Percentiles rank a stretch among this genome's conserved stretches.
Evolutionary conservation across 139 green algal species (phyloP).

Genomic region (Micractinium sp.): DNA sequence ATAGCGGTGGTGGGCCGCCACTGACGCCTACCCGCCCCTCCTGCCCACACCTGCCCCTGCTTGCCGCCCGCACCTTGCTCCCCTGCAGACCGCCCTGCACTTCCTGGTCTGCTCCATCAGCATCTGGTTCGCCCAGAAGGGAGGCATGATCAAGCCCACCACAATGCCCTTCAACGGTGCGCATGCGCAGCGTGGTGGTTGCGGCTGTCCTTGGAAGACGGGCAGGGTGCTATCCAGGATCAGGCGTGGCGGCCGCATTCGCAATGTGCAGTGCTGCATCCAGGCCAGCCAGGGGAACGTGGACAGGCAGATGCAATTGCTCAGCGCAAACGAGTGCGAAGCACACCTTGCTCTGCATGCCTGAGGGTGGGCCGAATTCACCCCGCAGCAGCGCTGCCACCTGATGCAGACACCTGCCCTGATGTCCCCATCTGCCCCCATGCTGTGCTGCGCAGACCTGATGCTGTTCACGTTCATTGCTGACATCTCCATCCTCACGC

Average conservation of each 20-base stretch:
- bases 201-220: not conserved
- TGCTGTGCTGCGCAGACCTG: conserved; percentile 50
- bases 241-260: not conserved
- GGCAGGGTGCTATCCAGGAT: not conserved
- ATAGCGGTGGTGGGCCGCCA: not conserved
- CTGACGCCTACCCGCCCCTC: not conserved
- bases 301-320: too few relatives aligned
- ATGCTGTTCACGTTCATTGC: conserved; percentile 63
- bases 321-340: not conserved
- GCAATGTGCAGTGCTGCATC: not conserved
- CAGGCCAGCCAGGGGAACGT: not conserved
- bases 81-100: conserved; percentile 64
- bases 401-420: not conserved
- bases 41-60: not conserved
- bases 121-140: conserved; percentile 43
- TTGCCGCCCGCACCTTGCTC: not conserved
- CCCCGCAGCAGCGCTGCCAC: too few relatives aligned
- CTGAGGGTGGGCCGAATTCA: too few relatives aligned
- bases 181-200: not conserved
- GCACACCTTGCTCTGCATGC: too few relatives aligned
- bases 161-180: conserved; percentile 41
- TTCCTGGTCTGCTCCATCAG: conserved; percentile 60
- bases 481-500: conserved; percentile 71
- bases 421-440: not conserved
- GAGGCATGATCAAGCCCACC: conserved; percentile 46